Base-by-base conservation (phyloP, 164 flowering plant species). In the Dillenia suffruticosa region DNA sequence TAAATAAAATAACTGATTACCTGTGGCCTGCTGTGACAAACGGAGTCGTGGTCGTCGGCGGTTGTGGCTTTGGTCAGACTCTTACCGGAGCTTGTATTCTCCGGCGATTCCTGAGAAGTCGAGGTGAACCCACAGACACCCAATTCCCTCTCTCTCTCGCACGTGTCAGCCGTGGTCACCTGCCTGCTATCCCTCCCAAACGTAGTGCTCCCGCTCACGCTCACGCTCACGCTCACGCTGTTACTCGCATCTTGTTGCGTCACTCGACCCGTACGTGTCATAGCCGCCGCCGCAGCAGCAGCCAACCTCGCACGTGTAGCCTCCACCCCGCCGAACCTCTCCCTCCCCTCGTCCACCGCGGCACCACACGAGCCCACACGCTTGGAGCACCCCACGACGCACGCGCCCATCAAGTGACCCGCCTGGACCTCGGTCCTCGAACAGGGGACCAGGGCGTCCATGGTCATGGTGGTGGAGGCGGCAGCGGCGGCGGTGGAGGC, bases 361-460 rank as follows among this genome's bases (percentile, higher is more conserved):
- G 61, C 68, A 43, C 85, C 72, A 72, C 90, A 84, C 5, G 93
- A 87, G 6, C 68, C 88, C 14, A 81, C 84, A 8, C 68, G 73
- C 1, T 83, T 69, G 51, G 78, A 75, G 67, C 68, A 63, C 0
- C 69, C 83, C 51, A 63, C 77, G 11, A 53, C 57, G 56, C 63
- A 12, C 43, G 63, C 57, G 66, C 70, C 63, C 12, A 8, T 10
- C 58, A 68, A 71, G 44, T 57, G 75, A 16, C 56, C 55, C 22
- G 62, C 50, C 12, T 24, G 63, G 9, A 69, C 69, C 5, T 62
- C 57, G 52, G 61, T 60, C 60, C 67, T 68, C 19, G 79, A 61
- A 76, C 82, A 75, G 9, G 97, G 92, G 13, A 86, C 97, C 40
- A 83, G 32, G 14, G 90, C 97, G 62, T 86, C 92, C 81, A 72